A percentile compares a stretch with the other conserved stretches of the same genome.
These are phyloP conservation scores for Citrullus amarus DNA, from an alignment of 306 rosid species.

Conservation along the genomic window DNA sequence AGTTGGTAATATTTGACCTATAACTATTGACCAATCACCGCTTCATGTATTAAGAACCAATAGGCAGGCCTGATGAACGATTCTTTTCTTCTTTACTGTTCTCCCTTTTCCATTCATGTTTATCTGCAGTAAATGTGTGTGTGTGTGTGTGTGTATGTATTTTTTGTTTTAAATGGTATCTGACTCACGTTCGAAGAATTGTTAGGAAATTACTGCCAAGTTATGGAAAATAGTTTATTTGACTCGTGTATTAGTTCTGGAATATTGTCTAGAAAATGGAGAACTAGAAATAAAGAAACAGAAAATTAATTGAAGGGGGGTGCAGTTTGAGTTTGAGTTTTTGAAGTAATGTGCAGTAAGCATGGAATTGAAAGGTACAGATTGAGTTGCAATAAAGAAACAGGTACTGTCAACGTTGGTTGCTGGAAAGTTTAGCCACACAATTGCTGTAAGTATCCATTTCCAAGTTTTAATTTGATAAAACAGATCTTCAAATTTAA, in stretches of 20 bases:
- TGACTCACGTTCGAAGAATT: neutral
- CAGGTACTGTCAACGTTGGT: neutral
- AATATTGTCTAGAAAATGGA: neutral
- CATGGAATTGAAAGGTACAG: conserved; percentile 4
- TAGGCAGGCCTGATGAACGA: neutral
- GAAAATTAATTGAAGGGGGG: neutral
- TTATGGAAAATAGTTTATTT: neutral
- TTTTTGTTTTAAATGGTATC: neutral
- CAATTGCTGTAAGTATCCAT: neutral
- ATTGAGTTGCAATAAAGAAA: neutral
- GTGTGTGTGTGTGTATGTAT: no score
- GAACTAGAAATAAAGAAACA: neutral
- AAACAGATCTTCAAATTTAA: neutral
- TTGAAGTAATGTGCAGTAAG: neutral
- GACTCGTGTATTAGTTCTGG: neutral
- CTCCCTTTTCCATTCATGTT: neutral
- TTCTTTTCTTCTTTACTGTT: neutral
- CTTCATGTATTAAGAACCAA: conserved; percentile 1
- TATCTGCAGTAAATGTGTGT: neutral
- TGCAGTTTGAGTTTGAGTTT: neutral
- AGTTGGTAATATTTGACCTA: conserved; percentile 1
- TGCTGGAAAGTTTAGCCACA: neutral
- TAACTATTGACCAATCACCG: neutral
- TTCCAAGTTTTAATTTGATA: neutral
- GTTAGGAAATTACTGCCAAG: neutral